Evolutionary conservation across 2,329 filamentous ascomycete genomes (phyloP).

Genomic region (Fusarium incarnatum): DNA sequence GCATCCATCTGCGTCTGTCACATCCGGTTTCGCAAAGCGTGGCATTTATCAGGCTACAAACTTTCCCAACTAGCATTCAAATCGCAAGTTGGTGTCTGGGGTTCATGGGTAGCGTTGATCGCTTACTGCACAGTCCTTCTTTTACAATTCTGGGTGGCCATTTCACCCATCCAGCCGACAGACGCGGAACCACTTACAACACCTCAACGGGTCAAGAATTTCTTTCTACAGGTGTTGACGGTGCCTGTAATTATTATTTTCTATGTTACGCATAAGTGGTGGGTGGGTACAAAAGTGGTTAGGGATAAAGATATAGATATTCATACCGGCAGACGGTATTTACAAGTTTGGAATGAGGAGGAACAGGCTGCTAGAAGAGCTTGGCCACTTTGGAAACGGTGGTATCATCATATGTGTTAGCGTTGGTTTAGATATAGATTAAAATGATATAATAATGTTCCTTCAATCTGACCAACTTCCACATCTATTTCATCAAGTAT

Average conservation of each 20-base stretch:
- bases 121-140: slow-evolving; percentile 82
- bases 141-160: slow-evolving; percentile 88
- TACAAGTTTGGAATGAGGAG: slow-evolving; percentile 82
- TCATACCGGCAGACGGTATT: slow-evolving; percentile 82
- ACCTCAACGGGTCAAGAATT: slow-evolving; percentile 65
- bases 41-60: slow-evolving; percentile 73
- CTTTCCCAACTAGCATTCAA: slow-evolving; percentile 82
- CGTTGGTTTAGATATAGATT: background rate
- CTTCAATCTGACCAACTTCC: background rate
- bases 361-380: slow-evolving; percentile 75
- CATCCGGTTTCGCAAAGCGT: slow-evolving; percentile 87
- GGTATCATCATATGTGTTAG: slow-evolving; percentile 78
- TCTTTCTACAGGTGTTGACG: slow-evolving; percentile 78
- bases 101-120: slow-evolving; percentile 83
- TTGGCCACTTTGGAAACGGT: slow-evolving; percentile 81
- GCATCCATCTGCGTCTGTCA: slow-evolving; percentile 85
- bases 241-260: slow-evolving; percentile 74
- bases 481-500: slow-evolving; percentile 5
- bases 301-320: slow-evolving; percentile 82
- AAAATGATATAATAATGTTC: background rate
- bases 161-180: slow-evolving; percentile 70
- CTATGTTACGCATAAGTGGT: slow-evolving; percentile 81
- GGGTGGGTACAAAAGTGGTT: slow-evolving; percentile 75
- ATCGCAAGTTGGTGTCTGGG: slow-evolving; percentile 81
- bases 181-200: background rate